phyloP scores from a whole-genome alignment of 352 stramenopile genomes.

The Peronospora belbahrii region DNA sequence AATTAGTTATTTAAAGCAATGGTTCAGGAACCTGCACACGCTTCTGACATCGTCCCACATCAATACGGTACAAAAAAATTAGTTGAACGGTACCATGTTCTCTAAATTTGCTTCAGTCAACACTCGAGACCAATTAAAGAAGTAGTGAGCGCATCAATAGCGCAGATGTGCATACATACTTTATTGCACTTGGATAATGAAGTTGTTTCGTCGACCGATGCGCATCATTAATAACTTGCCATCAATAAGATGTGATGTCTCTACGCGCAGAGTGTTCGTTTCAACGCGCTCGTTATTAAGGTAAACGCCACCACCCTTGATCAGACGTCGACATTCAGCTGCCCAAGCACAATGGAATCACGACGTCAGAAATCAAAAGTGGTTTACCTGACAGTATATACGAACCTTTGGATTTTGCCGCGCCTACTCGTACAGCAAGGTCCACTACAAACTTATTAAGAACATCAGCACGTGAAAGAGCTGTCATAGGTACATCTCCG shows the following conservation, averaged over 20 bases:
- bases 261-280: conserved; percentile 31
- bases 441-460: conserved; percentile 84
- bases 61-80: not conserved
- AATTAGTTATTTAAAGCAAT: too few species aligned
- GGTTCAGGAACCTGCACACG: too few species aligned
- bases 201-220: conserved; percentile 73
- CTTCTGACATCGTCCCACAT: too few species aligned
- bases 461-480: conserved; percentile 38
- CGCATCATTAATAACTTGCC: conserved; percentile 61
- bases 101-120: not conserved
- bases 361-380: conserved; percentile 3
- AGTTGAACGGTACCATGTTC: not conserved
- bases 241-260: conserved; percentile 52
- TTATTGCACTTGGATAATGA: conserved; percentile 57
- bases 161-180: not conserved
- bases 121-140: not conserved
- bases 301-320: conserved; percentile 93
- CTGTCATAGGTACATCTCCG: conserved; percentile 46
- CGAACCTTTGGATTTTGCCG: conserved; percentile 87
- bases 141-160: not conserved
- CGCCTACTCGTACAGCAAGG: conserved; percentile 83
- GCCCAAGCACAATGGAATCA: conserved; percentile 3
- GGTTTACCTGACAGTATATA: not conserved
- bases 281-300: conserved; percentile 86
- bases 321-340: conserved; percentile 92